A percentile compares a stretch with the other conserved stretches of the same genome.
These are phyloP conservation scores for Skeletonema grethae DNA, from an alignment of 108 stramenopile species.

Conservation along the genomic window DNA sequence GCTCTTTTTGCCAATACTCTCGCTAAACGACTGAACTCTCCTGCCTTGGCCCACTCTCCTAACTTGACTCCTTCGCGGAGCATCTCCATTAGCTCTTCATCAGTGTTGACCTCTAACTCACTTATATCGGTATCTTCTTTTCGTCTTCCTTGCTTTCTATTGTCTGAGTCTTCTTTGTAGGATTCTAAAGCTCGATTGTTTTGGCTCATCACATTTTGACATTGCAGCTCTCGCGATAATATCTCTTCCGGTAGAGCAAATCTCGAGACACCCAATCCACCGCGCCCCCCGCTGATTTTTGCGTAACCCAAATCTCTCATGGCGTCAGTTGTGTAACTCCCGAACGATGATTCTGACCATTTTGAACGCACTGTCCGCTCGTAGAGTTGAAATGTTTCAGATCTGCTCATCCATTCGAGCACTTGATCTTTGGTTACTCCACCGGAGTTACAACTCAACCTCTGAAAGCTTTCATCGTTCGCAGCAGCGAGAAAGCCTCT, in stretches of 20 bases:
- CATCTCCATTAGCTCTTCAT: slow-evolving; percentile 1
- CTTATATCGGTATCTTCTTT: neutral
- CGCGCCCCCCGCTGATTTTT: neutral
- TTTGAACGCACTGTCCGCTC: neutral
- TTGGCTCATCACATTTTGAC: neutral
- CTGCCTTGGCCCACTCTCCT: neutral
- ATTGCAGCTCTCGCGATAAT: neutral
- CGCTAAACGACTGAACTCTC: neutral
- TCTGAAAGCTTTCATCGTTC: neutral
- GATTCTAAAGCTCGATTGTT: neutral
- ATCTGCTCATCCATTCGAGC: neutral
- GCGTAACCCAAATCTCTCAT: neutral
- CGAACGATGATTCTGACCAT: neutral
- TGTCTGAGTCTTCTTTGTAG: neutral
- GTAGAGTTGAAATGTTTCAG: neutral
- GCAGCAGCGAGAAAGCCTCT: neutral
- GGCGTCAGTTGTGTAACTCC: neutral
- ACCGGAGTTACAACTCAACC: neutral
- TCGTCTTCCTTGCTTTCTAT: neutral
- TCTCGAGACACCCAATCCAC: neutral
- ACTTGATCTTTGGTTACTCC: neutral
- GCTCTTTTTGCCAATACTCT: neutral
- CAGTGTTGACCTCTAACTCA: neutral
- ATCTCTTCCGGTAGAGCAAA: neutral
- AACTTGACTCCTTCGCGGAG: neutral